Percentiles rank a stretch among this genome's conserved stretches.
Conservation (phyloP, 352 stramenopile species). For the Globisporangium alternatum region DNA sequence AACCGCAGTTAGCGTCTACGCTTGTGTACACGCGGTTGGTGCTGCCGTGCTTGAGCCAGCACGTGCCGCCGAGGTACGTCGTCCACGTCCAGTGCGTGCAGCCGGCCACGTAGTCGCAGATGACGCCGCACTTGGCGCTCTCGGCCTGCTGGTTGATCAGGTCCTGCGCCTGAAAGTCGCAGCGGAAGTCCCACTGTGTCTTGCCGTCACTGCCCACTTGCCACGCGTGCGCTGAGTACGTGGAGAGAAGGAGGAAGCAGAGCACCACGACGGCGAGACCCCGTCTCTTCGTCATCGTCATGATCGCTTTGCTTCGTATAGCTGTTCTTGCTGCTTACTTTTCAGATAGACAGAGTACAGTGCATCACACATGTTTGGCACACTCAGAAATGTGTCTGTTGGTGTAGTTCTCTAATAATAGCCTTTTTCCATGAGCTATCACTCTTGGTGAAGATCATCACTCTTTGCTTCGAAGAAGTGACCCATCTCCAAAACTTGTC, state of each 20-base stretch:
- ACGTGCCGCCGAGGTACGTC: conserved; percentile 23
- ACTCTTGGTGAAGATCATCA: neutral
- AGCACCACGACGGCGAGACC: neutral
- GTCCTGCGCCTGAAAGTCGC: conserved; percentile 28
- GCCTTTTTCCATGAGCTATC: neutral
- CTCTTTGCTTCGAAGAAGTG: neutral
- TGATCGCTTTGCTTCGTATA: neutral
- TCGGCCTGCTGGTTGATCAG: conserved; percentile 16
- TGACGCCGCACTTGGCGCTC: conserved; percentile 28
- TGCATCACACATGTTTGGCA: neutral
- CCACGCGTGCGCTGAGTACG: conserved; percentile 16
- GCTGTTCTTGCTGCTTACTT: neutral
- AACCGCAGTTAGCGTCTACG: conserved; percentile 12
- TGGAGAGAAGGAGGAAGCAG: neutral
- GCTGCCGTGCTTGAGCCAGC: conserved; percentile 27
- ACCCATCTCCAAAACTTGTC: conserved; percentile 1
- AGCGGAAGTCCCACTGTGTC: conserved; percentile 30
- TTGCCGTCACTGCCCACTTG: conserved; percentile 20
- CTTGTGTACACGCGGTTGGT: conserved; percentile 8
- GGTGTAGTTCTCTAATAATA: conserved; percentile 2
- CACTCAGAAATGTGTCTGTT: neutral
- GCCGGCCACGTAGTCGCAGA: conserved; percentile 22
- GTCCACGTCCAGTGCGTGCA: conserved; percentile 47
- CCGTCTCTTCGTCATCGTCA: neutral
- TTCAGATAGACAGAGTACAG: neutral